Base-by-base conservation (phyloP, 2,329 filamentous ascomycete genomes). In the Tolypocladium amazonense region DNA sequence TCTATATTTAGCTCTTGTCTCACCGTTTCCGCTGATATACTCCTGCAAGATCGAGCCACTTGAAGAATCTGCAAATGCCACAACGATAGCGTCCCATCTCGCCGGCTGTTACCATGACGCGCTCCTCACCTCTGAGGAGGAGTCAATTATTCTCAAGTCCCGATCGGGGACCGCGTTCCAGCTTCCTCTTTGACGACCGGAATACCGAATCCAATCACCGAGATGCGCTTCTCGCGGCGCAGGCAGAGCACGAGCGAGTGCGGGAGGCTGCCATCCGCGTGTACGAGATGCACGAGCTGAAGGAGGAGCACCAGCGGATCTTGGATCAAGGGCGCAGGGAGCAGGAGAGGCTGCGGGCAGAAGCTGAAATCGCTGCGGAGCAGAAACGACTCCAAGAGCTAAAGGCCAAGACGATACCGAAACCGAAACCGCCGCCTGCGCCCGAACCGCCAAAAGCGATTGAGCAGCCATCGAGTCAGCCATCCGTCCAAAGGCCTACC, bases 231-330 rank as follows among this genome's bases (percentile, higher is more conserved):
- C 82, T 82, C 54, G 81, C 82, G 55, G 87, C 87, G 4, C 83
- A 84, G 56, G 78, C 79, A 18, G 82, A 88, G 67, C 89, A 92
- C 70, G 82, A 88, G 43, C 79, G 82, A 35, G 81, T 93, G 14
- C 79, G 81, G 35, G 73, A 79, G 58, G 73, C 73, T 37, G 81
- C 81, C 9, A 70, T 82, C 41, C 73, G 76, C 20, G 78, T 78
- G 8, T 79, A 76, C 59, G 72, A 80, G 61, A 70, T 80, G 47
- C 75, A 83, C 60, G 73, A 79, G 61, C 66, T 79, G 20, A 70
- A 78, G 57, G 72, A 79, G 62, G 74, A 80, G 62, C 73, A 77
- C 61, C 68, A 73, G 41, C 71, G 74, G 15, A 75, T 81, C 54
- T 58, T 74, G 33, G 73, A 76, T 52, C 72, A 76, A 58, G 78